A percentile compares a stretch with the other conserved stretches of the same genome.
These are phyloP conservation scores for Alloteropsis angusta DNA, from an alignment of 202 grass and related monocot species.

Conservation along the genomic window DNA sequence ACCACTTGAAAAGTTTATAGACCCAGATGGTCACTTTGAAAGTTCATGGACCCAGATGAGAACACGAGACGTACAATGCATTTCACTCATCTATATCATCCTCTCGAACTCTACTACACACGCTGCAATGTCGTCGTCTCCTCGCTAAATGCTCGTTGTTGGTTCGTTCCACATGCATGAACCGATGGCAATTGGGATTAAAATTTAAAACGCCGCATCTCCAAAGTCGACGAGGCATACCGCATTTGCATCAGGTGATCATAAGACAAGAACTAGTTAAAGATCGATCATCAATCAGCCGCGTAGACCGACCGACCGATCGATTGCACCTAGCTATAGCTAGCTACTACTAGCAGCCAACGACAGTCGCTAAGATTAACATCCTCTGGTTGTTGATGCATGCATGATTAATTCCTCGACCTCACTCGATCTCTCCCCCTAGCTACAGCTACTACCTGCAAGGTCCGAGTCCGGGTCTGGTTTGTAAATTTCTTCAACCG, in stretches of 20 bases:
- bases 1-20: too few relatives aligned
- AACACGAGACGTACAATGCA: too few relatives aligned
- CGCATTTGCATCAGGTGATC: neutral
- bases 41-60: too few relatives aligned
- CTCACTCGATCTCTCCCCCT: neutral
- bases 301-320: neutral
- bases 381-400: neutral
- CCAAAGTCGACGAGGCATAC: neutral
- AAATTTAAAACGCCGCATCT: neutral
- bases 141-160: neutral
- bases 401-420: too few relatives aligned
- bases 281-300: neutral
- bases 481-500: neutral
- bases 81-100: neutral
- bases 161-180: neutral
- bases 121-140: too few relatives aligned
- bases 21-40: too few relatives aligned
- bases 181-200: neutral
- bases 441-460: neutral
- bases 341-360: neutral
- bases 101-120: neutral
- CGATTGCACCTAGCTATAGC: neutral
- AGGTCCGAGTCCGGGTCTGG: too few relatives aligned
- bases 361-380: neutral
- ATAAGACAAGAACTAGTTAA: constrained; percentile 1